A percentile compares a stretch with the other conserved stretches of the same genome.
Evolutionary conservation across 768 basidiomycete genomes (phyloP).

Genomic region (Leccinum disarticulatum): DNA sequence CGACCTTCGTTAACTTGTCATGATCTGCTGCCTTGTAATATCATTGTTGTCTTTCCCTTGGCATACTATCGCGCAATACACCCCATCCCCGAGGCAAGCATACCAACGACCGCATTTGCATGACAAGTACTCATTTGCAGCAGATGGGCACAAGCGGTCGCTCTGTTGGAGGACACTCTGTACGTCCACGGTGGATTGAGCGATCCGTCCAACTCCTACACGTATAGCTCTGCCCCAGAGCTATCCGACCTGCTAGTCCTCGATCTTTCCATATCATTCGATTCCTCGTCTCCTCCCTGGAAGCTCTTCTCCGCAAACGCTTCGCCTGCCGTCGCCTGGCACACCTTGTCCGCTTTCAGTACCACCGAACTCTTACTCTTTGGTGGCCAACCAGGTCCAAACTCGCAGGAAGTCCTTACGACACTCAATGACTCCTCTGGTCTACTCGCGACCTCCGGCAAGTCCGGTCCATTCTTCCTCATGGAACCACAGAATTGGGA

Average conservation of each 20-base stretch:
- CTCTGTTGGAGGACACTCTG: constrained; percentile 56
- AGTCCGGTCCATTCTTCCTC: constrained; percentile 43
- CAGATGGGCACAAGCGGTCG: constrained; percentile 85
- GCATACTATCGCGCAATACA: constrained; percentile 17
- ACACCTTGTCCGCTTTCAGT: constrained; percentile 69
- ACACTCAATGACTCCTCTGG: constrained; percentile 62
- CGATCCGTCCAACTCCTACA: constrained; percentile 63
- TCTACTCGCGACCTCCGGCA: constrained; percentile 47
- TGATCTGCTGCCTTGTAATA: constrained; percentile 11
- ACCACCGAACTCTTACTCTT: constrained; percentile 58
- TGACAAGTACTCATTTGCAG: constrained; percentile 7
- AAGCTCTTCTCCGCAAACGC: constrained; percentile 50
- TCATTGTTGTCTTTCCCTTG: constrained; percentile 16
- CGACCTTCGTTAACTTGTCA: constrained; percentile 18
- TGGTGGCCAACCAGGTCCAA: constrained; percentile 72
- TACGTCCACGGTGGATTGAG: constrained; percentile 82
- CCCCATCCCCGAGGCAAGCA: constrained; percentile 27
- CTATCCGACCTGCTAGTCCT: constrained; percentile 69
- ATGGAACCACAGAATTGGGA: constrained; percentile 54
- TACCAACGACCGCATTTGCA: neutral
- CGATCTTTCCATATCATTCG: constrained; percentile 60
- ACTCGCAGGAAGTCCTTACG: constrained; percentile 50
- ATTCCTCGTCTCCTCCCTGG: constrained; percentile 68
- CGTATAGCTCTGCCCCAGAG: constrained; percentile 75
- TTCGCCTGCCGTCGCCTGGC: constrained; percentile 71